Percentiles rank a stretch among this genome's conserved stretches.
These are phyloP conservation scores for Zygnema cylindricum DNA, from an alignment of 139 green algal genomes.

Conservation along the genomic window DNA sequence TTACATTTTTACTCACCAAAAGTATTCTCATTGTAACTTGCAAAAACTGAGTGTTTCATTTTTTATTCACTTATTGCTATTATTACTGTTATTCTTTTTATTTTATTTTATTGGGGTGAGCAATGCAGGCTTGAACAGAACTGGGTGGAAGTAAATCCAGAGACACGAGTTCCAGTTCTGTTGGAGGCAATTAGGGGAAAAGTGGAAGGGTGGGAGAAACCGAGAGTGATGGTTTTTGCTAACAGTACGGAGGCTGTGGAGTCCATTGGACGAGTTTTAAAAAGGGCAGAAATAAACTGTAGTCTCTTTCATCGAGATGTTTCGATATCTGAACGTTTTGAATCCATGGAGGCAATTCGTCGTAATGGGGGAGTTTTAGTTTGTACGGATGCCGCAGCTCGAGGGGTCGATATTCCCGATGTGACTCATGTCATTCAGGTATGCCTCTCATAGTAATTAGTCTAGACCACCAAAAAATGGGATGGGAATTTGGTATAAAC, in stretches of 20 bases:
- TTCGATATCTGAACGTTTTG: conserved; percentile 61
- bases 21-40: too few species aligned
- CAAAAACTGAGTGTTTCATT: neutral
- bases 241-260: conserved; percentile 68
- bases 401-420: conserved; percentile 86
- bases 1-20: too few species aligned
- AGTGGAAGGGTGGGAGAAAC: neutral
- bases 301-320: conserved; percentile 66
- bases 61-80: neutral
- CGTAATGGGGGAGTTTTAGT: conserved; percentile 79
- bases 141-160: conserved; percentile 39
- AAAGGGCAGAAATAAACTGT: neutral
- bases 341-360: conserved; percentile 65
- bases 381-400: conserved; percentile 88
- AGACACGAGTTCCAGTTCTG: conserved; percentile 22
- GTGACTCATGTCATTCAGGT: conserved; percentile 60
- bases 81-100: neutral
- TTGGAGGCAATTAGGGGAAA: conserved; percentile 18
- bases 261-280: conserved; percentile 34
- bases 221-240: conserved; percentile 82
- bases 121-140: conserved; percentile 10
- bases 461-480: too few species aligned
- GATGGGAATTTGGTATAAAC: too few species aligned
- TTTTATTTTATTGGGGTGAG: neutral
- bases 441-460: too few species aligned